Evolutionary conservation across 1,139 yeast species (phyloP), one percentile per base, ranked within the genome.

Genomic region (Hyphopichia burtonii): DNA sequence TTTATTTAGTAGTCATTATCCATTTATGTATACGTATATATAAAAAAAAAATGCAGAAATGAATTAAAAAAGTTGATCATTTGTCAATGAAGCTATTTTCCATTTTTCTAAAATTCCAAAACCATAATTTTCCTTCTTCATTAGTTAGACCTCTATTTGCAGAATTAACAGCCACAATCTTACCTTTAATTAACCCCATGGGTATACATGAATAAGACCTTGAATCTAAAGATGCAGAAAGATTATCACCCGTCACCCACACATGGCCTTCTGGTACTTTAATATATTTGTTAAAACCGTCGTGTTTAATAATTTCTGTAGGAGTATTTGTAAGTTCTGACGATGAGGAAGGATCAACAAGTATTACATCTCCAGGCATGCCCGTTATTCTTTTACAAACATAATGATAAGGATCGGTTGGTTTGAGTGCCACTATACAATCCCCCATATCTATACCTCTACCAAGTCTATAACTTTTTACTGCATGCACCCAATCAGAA

Each of bases 221-320:
- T 6, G 96, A 89, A 54, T 94, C 99, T 42, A 91, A 67, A n/a
- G 96, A 87, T 52, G 84, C 90, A 33, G 89, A 77, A 44, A 93
- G 63, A 56, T 93, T 93, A 58, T 93, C 99, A 2, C 99, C 99
- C 0, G 97, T 89, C 4, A 91, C 85, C 98, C 98, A 94, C 37
- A 90, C 89, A 63, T 94, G 99, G 3, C 99, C 99, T 43, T 81
- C 80, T 0, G 96, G 96, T 0, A 88, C 85, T 41, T 66, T 68
- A 8, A 88, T 80, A 53, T 68, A 86, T 44, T 80, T 78, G 54
- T 82, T 75, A 54, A 68, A 79, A 18, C 80, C 77, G 49, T 72
- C 76, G 49, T 74, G 63, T 39, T 51, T 57, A 1, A 58, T 49
- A 5, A 55, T 53, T 37, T 68, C 65, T 3, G 59, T 37, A 2